A percentile compares a stretch with the other conserved stretches of the same genome.
phyloP scores from a whole-genome alignment of 2,329 filamentous ascomycete species.

The Penicillium italicum region DNA sequence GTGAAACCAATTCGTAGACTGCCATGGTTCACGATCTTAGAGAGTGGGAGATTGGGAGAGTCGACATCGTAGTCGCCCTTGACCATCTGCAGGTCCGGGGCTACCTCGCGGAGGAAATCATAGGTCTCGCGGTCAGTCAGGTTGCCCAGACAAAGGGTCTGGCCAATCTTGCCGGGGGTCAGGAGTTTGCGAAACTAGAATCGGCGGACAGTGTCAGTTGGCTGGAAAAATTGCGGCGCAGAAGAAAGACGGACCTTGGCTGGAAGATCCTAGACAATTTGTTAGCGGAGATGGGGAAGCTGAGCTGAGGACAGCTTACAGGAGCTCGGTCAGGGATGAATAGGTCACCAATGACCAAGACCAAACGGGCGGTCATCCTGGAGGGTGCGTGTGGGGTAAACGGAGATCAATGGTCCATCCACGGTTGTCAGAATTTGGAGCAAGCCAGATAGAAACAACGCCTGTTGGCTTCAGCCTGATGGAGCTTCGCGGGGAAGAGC shows the following conservation, averaged over 20 bases:
- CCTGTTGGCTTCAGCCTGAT: slow-evolving; percentile 8
- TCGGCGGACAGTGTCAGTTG: slow-evolving; percentile 2
- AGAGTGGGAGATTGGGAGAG: slow-evolving; percentile 61
- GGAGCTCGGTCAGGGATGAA: slow-evolving; percentile 91
- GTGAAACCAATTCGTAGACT: slow-evolving; percentile 66
- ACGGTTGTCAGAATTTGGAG: slow-evolving; percentile 7
- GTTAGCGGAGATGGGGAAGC: slow-evolving; percentile 18
- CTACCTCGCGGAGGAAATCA: slow-evolving; percentile 72
- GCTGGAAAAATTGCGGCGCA: background rate
- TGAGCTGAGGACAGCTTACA: slow-evolving; percentile 43
- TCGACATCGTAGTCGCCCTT: slow-evolving; percentile 69
- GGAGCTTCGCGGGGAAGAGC: slow-evolving; percentile 22
- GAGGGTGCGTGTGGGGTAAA: slow-evolving; percentile 13
- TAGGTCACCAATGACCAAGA: slow-evolving; percentile 87
- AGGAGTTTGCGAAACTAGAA: slow-evolving; percentile 78
- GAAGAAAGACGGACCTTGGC: slow-evolving; percentile 62
- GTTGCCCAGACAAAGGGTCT: slow-evolving; percentile 76
- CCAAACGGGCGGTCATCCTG: slow-evolving; percentile 75
- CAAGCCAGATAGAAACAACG: slow-evolving; percentile 2
- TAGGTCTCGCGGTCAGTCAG: slow-evolving; percentile 76
- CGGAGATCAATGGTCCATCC: slow-evolving; percentile 30
- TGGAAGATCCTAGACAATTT: slow-evolving; percentile 65
- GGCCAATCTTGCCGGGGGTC: slow-evolving; percentile 76
- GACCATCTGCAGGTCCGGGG: slow-evolving; percentile 67
- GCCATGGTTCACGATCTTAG: slow-evolving; percentile 68